These are phyloP conservation scores for Megacollybia platyphylla DNA, from an alignment of 1,284 basidiomycete genomes.

Conservation along the genomic window DNA sequence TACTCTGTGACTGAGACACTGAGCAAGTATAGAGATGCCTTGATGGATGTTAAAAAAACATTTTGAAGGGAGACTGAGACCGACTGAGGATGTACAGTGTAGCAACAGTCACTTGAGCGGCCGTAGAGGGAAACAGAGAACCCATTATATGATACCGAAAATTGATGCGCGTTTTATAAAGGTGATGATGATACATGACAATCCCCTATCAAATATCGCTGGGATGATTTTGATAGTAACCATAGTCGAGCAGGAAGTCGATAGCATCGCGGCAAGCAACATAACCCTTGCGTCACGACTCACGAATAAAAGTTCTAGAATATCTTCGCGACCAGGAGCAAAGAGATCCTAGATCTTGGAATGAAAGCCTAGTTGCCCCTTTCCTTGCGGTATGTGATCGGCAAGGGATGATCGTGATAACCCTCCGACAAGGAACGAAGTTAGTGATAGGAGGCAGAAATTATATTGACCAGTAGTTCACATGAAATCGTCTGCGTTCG, in stretches of 20 bases:
- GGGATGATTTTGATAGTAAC: not conserved
- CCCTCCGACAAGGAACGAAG: not conserved
- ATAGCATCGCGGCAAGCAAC: no score
- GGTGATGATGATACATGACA: not conserved
- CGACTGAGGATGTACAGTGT: conserved; percentile 6
- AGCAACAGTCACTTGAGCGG: conserved; percentile 4
- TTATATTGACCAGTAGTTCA: conserved; percentile 11
- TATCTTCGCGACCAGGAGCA: no score
- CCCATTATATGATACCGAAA: not conserved
- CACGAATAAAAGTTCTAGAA: no score
- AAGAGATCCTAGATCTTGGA: not conserved
- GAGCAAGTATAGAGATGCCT: conserved; percentile 20
- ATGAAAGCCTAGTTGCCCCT: not conserved
- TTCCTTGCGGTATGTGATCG: not conserved
- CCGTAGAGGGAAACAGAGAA: conserved; percentile 5
- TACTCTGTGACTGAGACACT: conserved; percentile 18
- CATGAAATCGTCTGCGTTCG: conserved; percentile 66
- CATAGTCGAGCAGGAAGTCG: not conserved
- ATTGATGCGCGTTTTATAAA: not conserved
- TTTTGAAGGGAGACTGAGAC: not conserved
- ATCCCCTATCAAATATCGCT: not conserved
- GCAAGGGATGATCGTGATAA: not conserved
- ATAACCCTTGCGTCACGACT: no score
- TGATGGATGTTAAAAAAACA: not conserved
- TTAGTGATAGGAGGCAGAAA: not conserved